A percentile compares a stretch with the other conserved stretches of the same genome.
Conservation (phyloP, 2,329 filamentous ascomycete genomes). For the Calonectria honghensis region DNA sequence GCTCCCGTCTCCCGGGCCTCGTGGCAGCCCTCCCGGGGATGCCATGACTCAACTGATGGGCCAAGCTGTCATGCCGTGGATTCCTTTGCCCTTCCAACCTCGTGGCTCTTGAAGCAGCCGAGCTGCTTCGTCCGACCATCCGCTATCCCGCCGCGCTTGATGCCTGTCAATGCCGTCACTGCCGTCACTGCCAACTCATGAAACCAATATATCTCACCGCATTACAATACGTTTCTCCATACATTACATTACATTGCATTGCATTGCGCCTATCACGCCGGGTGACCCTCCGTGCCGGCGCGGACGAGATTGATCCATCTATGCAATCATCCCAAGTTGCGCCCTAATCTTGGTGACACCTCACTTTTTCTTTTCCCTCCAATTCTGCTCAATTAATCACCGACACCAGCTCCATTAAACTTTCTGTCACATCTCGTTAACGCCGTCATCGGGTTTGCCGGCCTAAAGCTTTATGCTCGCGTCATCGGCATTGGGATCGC, state of each 20-base stretch:
- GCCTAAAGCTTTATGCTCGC: neutral
- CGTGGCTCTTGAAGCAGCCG: neutral
- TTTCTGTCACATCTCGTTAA: neutral
- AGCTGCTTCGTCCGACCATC: neutral
- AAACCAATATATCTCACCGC: slow-evolving; percentile 18
- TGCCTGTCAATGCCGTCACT: slow-evolving; percentile 23
- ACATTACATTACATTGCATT: slow-evolving; percentile 6
- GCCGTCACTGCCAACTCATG: slow-evolving; percentile 2
- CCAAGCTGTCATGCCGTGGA: neutral
- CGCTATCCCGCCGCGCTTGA: neutral
- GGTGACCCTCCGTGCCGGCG: neutral
- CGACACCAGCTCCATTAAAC: neutral
- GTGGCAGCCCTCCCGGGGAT: slow-evolving; percentile 20
- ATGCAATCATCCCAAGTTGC: slow-evolving; percentile 1
- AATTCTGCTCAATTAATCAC: slow-evolving; percentile 7
- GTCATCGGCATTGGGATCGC: slow-evolving; percentile 4
- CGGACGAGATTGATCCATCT: slow-evolving; percentile 2
- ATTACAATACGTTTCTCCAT: neutral
- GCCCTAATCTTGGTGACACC: neutral
- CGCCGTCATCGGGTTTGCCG: neutral
- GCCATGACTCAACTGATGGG: slow-evolving; percentile 15
- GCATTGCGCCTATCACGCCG: neutral
- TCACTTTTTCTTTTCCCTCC: neutral
- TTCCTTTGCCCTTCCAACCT: slow-evolving; percentile 8
- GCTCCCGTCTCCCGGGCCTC: slow-evolving; percentile 1